phyloP scores from a whole-genome alignment of 2,329 filamentous ascomycete genomes.

The Cordyceps pruinosa region DNA sequence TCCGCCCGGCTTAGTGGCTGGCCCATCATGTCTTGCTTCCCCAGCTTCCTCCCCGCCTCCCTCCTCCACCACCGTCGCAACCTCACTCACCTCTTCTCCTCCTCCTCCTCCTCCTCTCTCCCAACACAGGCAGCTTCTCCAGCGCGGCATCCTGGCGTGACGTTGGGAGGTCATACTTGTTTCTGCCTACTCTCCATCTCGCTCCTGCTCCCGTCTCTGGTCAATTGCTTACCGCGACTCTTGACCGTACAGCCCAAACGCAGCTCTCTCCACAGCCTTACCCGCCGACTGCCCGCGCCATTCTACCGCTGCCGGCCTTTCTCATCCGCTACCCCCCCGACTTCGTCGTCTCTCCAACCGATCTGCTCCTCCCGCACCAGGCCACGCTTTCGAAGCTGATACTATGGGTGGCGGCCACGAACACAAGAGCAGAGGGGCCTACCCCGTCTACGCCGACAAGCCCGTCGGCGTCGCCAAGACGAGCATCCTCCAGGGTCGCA shows the following conservation, averaged over 20 bases:
- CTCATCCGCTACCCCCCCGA: constrained; percentile 16
- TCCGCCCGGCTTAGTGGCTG: not conserved
- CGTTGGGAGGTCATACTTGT: not conserved
- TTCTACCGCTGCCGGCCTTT: constrained; percentile 6
- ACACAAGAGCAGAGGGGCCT: constrained; percentile 39
- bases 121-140: not conserved
- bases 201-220: not conserved
- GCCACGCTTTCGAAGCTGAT: constrained; percentile 22
- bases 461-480: constrained; percentile 73
- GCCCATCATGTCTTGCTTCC: not conserved
- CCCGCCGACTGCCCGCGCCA: constrained; percentile 12
- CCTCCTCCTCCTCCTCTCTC: not conserved
- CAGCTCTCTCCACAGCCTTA: not conserved
- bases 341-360: constrained; percentile 28
- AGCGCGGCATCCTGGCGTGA: not conserved
- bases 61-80: constrained; percentile 9
- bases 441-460: constrained; percentile 43
- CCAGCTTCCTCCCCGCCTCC: not conserved
- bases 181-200: not conserved
- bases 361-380: constrained; percentile 31
- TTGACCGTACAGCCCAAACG: constrained; percentile 10
- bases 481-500: constrained; percentile 76
- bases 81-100: not conserved
- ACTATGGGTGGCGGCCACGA: constrained; percentile 47
- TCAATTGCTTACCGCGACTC: not conserved